Conservation (phyloP, 192 early-diverging fungal genomes). For the Thoreauomyces humboldtii region DNA sequence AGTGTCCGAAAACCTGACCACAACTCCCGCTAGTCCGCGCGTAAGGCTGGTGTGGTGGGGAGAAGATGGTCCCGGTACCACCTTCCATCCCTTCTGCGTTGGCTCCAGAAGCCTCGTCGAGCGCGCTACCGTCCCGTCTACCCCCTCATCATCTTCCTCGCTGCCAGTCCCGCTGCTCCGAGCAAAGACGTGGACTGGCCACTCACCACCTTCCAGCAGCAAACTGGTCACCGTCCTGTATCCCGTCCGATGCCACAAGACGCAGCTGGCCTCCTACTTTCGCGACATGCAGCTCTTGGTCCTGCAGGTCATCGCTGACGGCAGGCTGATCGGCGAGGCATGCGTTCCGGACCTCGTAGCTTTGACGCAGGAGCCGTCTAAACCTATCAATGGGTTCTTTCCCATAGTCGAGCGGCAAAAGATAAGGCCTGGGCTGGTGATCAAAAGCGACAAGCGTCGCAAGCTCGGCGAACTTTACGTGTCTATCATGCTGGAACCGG, state of each 20-base stretch:
- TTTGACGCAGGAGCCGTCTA: constrained; percentile 16
- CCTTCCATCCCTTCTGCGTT: constrained; percentile 1
- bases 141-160: constrained; percentile 4
- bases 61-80: constrained; percentile 11
- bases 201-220: background rate
- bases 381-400: constrained; percentile 31
- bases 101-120: background rate
- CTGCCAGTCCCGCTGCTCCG: constrained; percentile 3
- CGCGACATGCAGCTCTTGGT: constrained; percentile 36
- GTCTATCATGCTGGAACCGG: constrained; percentile 13
- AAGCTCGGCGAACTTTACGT: constrained; percentile 29
- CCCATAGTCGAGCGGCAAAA: constrained; percentile 16
- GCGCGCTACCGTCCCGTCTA: background rate
- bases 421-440: background rate
- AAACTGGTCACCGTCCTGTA: constrained; percentile 9
- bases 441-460: background rate
- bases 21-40: background rate
- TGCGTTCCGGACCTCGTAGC: constrained; percentile 9
- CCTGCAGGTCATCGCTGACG: constrained; percentile 12
- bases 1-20: background rate
- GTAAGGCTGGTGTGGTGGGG: constrained; percentile 36
- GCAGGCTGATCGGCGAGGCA: constrained; percentile 4
- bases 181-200: constrained; percentile 2
- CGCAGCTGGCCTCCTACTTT: constrained; percentile 31
- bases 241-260: constrained; percentile 33